Conservation (phyloP, 441 rosid genomes). For the Arabidopsis lyrata region DNA sequence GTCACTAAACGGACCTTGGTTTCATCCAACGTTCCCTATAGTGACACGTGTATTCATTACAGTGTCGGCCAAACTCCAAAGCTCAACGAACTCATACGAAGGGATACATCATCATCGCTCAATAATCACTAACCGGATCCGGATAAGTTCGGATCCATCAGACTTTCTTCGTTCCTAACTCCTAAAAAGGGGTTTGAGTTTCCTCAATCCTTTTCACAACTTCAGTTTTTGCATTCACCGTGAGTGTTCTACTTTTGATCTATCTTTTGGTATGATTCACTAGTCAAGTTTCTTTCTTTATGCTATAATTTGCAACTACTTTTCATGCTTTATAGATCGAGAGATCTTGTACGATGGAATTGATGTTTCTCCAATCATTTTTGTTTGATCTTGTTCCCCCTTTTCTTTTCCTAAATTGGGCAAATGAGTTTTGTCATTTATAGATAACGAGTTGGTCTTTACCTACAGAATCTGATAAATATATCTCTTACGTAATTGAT, state of each 20-base stretch:
- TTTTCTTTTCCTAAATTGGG: conserved; percentile 1
- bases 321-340: conserved; percentile 11
- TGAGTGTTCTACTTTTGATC: conserved; percentile 20
- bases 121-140: background rate
- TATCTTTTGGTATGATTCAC: background rate
- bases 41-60: conserved; percentile 36
- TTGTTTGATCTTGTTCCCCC: background rate
- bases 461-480: background rate
- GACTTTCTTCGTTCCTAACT: background rate
- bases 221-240: conserved; percentile 24
- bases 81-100: conserved; percentile 38
- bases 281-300: conserved; percentile 17
- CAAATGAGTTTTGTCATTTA: background rate
- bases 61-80: conserved; percentile 28
- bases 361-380: background rate
- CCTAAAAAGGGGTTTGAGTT: background rate
- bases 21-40: conserved; percentile 33
- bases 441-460: background rate
- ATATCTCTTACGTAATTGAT: background rate
- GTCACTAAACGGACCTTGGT: conserved; percentile 41
- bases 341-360: conserved; percentile 4
- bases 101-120: conserved; percentile 14
- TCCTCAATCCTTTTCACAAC: conserved; percentile 3
- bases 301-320: background rate
- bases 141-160: conserved; percentile 21